phyloP scores from a whole-genome alignment of 2,329 filamentous ascomycete genomes.

The Aphanocladium album region DNA sequence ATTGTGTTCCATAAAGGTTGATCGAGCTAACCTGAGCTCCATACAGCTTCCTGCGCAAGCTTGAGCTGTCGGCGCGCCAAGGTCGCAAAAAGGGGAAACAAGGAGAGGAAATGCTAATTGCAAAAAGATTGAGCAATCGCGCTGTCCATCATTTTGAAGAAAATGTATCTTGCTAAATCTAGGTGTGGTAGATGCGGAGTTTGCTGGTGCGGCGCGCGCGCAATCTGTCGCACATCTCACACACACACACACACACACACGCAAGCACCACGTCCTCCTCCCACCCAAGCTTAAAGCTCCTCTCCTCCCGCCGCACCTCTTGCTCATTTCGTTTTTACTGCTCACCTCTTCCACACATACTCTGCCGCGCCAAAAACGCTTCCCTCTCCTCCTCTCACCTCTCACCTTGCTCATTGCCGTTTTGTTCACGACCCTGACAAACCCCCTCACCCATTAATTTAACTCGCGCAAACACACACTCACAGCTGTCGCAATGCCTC shows the following conservation, averaged over 20 bases:
- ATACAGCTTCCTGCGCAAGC: not conserved
- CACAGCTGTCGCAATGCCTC: conserved; percentile 42
- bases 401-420: not conserved
- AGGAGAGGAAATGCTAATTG: not conserved
- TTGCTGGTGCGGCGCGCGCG: conserved; percentile 1
- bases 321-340: conserved; percentile 10
- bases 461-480: not conserved
- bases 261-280: too few relatives aligned
- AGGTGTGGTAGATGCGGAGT: not conserved
- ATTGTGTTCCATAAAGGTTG: not conserved
- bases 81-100: not conserved
- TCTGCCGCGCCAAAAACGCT: not conserved
- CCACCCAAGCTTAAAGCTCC: conserved; percentile 17
- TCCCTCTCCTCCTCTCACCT: not conserved
- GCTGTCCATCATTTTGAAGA: too few relatives aligned
- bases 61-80: not conserved
- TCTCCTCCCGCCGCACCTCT: conserved; percentile 3
- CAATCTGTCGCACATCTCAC: conserved; percentile 5
- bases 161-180: not conserved
- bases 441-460: conserved; percentile 1
- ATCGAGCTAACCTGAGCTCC: not conserved
- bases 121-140: not conserved
- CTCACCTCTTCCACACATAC: conserved; percentile 2
- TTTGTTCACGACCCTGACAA: not conserved
- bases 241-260: conserved; percentile 1